phyloP scores from a whole-genome alignment of 202 grass and related monocot genomes.

The Panicum hallii region DNA sequence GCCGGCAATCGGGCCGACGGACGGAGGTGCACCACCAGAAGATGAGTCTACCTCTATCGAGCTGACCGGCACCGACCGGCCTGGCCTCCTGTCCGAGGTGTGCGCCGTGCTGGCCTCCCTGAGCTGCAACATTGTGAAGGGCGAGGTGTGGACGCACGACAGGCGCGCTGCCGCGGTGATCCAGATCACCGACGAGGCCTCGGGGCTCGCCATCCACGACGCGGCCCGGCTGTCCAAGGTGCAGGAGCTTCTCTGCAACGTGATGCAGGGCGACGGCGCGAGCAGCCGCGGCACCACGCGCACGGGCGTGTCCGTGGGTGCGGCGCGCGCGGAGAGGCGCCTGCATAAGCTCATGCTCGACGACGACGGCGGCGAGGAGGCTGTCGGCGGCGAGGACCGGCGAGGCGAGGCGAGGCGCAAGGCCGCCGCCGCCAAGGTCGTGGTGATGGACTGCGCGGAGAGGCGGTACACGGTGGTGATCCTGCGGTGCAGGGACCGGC shows the following conservation, averaged over 20 bases:
- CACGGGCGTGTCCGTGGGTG: not conserved
- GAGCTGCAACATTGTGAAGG: conserved; percentile 64
- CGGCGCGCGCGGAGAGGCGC: conserved; percentile 40
- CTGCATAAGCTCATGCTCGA: conserved; percentile 57
- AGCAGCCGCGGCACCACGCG: not conserved
- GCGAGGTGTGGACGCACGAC: conserved; percentile 73
- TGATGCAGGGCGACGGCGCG: conserved; percentile 51
- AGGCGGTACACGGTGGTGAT: conserved; percentile 59
- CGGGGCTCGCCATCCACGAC: conserved; percentile 44
- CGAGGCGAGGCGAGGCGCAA: not conserved
- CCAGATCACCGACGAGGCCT: conserved; percentile 59
- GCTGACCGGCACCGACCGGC: conserved; percentile 65
- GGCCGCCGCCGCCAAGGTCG: not conserved
- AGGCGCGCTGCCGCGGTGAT: conserved; percentile 58
- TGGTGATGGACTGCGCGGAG: conserved; percentile 56
- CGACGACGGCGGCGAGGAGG: not conserved
- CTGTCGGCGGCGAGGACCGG: not conserved
- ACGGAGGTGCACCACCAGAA: not conserved
- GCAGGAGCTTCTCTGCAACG: conserved; percentile 54
- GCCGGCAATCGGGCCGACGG: conserved; percentile 5
- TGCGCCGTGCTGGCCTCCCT: conserved; percentile 64
- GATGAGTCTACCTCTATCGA: conserved; percentile 50
- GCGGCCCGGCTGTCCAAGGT: conserved; percentile 41
- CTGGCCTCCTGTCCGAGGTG: conserved; percentile 77
- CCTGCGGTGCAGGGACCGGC: conserved; percentile 52